Conservation (phyloP, 2,329 filamentous ascomycete genomes). For the Fusarium piperis region DNA sequence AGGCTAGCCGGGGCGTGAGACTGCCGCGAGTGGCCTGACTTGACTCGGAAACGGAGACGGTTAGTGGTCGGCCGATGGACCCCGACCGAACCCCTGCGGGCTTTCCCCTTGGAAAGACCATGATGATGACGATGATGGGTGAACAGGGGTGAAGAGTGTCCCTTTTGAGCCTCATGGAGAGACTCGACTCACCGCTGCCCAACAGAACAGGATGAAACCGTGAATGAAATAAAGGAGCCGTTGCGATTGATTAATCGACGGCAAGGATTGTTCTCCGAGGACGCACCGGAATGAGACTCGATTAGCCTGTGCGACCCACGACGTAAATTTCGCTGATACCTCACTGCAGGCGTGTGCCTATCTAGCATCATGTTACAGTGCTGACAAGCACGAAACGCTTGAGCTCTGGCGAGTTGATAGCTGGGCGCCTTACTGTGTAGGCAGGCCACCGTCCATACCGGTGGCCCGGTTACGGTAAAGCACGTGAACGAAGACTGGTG, state of each 20-base stretch:
- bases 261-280: background rate
- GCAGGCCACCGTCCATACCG: background rate
- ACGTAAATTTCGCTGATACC: background rate
- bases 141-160: background rate
- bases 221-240: background rate
- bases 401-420: background rate
- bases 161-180: constrained; percentile 25
- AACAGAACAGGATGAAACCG: constrained; percentile 1
- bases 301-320: constrained; percentile 30
- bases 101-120: background rate
- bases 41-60: constrained; percentile 7
- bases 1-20: background rate
- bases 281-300: constrained; percentile 11
- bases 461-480: background rate
- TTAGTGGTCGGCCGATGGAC: constrained; percentile 4
- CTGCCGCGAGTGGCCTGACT: constrained; percentile 25
- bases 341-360: constrained; percentile 14
- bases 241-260: background rate
- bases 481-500: background rate
- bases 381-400: background rate
- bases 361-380: constrained; percentile 1
- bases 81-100: constrained; percentile 9
- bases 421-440: background rate
- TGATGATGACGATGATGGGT: background rate
- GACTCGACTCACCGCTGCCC: constrained; percentile 8